Base-by-base conservation (phyloP, 2,329 filamentous ascomycete genomes). In the Coccinonectria pachysandricola region DNA sequence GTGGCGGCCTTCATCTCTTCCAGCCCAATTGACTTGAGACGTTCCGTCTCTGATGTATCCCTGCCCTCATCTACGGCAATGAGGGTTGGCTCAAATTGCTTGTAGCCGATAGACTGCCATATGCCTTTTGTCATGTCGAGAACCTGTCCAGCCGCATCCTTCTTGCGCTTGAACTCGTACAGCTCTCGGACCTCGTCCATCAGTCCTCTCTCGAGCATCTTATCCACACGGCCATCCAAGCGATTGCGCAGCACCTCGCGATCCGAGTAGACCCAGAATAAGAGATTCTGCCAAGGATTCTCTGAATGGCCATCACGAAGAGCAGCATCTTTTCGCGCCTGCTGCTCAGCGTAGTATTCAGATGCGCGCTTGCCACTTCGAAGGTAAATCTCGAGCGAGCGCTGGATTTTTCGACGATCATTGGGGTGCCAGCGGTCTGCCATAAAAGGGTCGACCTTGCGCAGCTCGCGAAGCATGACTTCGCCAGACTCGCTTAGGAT, bases 101-200 rank as follows among this genome's bases (percentile, higher is more conserved):
- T 95, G 56, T 86, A 95, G 1, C 91, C 91, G 35, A 98, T 98
- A 1, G 87, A 91, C 27, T 93, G 81, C 86, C 88, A 98, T 21
- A 98, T 92, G 1, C 91, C 92, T 27, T 77, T 75, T 2, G 72
- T 81, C 38, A 74, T 67, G 46, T 96, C 85, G 2, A 91, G 56
- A 0, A 53, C 38, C 2, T 62, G 53, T 0, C 74, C 78, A 2
- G 58, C 45, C 0, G 57, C 48, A 0, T 50, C 37, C 11, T 47
- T 48, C 3, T 44, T 28, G 11, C 39, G 52, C 28, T 56, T 59
- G 24, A 62, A 59, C 2, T 55, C 40, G 33, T 62, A 59, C 22
- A 75, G 54, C 24, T 61, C 48, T 13, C 49, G 49, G 1, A 65
- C 58, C 41, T 75, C 71, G 6, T 59, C 50, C 32, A 66, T 53